Percentiles rank a stretch among this genome's conserved stretches.
These are phyloP conservation scores for Phellinidium pouzarii DNA, from an alignment of 1,284 basidiomycete genomes.

Conservation along the genomic window DNA sequence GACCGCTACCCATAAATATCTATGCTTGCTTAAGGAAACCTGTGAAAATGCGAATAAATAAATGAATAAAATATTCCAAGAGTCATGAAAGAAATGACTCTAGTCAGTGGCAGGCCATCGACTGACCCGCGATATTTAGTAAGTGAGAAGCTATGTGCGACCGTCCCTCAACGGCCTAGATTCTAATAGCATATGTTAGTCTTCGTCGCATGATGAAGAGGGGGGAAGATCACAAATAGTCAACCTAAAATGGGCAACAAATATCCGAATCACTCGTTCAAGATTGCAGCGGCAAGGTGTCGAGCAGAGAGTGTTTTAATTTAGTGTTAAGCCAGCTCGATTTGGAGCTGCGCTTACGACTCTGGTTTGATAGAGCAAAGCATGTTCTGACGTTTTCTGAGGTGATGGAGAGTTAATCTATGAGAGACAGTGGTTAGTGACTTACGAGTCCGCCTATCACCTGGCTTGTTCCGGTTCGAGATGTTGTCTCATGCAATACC, in stretches of 20 bases:
- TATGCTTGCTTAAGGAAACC: background rate
- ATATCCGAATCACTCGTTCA: background rate
- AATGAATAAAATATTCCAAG: background rate
- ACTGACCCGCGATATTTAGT: background rate
- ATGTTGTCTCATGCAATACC: no score
- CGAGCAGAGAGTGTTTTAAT: background rate
- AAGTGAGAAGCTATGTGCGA: background rate
- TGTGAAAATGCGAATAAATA: background rate
- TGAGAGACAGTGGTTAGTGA: no score
- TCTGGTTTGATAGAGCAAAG: no score
- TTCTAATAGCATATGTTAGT: conserved; percentile 8
- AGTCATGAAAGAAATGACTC: background rate
- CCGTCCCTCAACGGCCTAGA: background rate
- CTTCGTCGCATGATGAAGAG: background rate
- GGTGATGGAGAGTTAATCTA: no score
- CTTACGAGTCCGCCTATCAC: no score
- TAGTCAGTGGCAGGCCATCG: background rate
- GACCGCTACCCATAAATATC: background rate
- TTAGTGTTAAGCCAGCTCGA: no score
- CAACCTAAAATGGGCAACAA: background rate
- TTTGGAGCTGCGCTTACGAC: no score
- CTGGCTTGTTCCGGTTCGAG: no score
- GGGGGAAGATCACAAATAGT: background rate
- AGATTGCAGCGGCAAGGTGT: background rate
- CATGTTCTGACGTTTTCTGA: no score